Evolutionary conservation across 129 eudicot genomes (phyloP).

Genomic region (Flaveria trinervia): DNA sequence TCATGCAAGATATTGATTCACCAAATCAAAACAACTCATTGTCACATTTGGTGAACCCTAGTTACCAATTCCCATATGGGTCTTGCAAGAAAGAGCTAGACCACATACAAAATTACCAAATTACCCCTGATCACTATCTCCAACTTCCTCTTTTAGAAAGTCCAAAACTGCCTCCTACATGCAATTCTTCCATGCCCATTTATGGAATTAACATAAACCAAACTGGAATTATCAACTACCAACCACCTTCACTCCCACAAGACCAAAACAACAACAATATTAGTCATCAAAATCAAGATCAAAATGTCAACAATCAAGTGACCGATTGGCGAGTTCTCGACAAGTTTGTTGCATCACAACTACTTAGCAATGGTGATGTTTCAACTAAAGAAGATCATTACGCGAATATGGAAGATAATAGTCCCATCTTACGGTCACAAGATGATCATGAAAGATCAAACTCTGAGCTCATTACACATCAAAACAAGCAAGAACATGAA

Average conservation of each 20-base stretch:
- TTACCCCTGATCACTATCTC: slow-evolving; percentile 55
- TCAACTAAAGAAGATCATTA: slow-evolving; percentile 45
- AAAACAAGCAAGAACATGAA: slow-evolving; percentile 45
- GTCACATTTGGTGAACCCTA: slow-evolving; percentile 29
- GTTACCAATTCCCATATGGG: slow-evolving; percentile 37
- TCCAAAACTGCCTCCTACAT: slow-evolving; percentile 49
- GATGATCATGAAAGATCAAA: slow-evolving; percentile 35
- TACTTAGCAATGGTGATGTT: slow-evolving; percentile 75
- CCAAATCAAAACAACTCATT: slow-evolving; percentile 53
- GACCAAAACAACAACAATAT: slow-evolving; percentile 28
- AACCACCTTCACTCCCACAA: slow-evolving; percentile 36
- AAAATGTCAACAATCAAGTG: slow-evolving; percentile 57
- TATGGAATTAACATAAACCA: slow-evolving; percentile 49
- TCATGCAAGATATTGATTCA: slow-evolving; percentile 75
- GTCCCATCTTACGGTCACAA: slow-evolving; percentile 24
- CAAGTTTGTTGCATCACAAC: slow-evolving; percentile 90
- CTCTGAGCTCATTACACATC: slow-evolving; percentile 35
- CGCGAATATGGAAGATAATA: slow-evolving; percentile 32
- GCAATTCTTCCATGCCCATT: slow-evolving; percentile 39
- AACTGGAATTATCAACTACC: slow-evolving; percentile 32
- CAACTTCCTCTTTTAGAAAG: slow-evolving; percentile 77
- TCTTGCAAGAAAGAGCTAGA: slow-evolving; percentile 59
- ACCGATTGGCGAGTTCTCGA: slow-evolving; percentile 97
- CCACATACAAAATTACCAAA: slow-evolving; percentile 49
- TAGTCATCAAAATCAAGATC: slow-evolving; percentile 39